Base-by-base conservation (phyloP, 1,284 basidiomycete genomes). In the Phellopilus nigrolimitatus region DNA sequence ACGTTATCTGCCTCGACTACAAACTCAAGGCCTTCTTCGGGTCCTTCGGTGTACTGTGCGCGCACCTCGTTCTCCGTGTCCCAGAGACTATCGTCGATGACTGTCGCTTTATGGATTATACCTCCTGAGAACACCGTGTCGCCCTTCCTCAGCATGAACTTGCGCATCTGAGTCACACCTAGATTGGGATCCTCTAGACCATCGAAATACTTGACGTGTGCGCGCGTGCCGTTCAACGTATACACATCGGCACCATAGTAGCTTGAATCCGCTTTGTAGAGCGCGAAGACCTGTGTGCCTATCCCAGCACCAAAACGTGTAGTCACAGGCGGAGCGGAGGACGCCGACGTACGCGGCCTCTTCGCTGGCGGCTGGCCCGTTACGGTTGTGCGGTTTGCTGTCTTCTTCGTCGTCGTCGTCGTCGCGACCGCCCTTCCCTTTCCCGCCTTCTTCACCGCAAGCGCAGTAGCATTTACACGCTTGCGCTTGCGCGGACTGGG, bases 231-330 rank as follows among this genome's bases (percentile, higher is more conserved):
- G 12, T 58, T 59, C 13, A 58, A 47, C 10, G 72, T 68, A 53
- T 78, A 59, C 5, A 86, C 70, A 22, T 67, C 69, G 8, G 83
- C 87, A 3, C 80, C 62, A 60, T 84, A 88, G 64, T 76, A 89
- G 55, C 76, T 71, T 1, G 72, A 75, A 51, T 81, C 76, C 40
- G 66, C 62, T 56, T 71, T 77, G 82, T 83, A 88, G 8, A 82
- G 61, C 1, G 82, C 86, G 57, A 86, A 81, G 12, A 89, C 82
- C 1, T 77, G 77, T 10, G 80, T 76, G 31, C 62, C 61, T 56
- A n/a, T 57, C 22, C 45, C 45, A 12, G 59, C 31, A 33, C 47
- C 38, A 24, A 44, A 47, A 9, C 61, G 62, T 10, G 50, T 55
- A 27, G 51, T 30, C 17, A 67, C 19, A 8, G 3, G 15, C 28